A percentile compares a stretch with the other conserved stretches of the same genome.
Conservation (phyloP, 208 protist genomes). For the Lotmaria passim region DNA sequence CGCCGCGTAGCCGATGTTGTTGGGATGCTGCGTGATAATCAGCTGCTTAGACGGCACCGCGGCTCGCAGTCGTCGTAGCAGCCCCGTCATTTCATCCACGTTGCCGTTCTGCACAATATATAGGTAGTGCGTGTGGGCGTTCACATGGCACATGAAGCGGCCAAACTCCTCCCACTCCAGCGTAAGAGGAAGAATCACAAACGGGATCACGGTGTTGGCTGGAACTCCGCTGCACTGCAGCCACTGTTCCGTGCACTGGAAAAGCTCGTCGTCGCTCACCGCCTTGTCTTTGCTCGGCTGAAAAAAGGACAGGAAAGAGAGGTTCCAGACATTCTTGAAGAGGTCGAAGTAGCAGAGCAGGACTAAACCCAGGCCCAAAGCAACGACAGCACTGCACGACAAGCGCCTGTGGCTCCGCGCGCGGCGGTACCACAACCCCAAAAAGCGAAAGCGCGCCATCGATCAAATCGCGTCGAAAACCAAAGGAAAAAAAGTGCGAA, state of each 20-base stretch:
- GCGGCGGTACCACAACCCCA: neutral
- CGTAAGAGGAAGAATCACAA: constrained; percentile 15
- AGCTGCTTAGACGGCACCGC: constrained; percentile 12
- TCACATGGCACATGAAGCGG: constrained; percentile 29
- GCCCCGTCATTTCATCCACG: constrained; percentile 11
- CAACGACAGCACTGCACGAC: neutral
- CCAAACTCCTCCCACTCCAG: constrained; percentile 22
- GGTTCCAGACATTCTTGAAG: neutral
- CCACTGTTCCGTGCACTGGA: constrained; percentile 18
- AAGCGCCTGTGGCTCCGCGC: neutral
- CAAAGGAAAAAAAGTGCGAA: too few species aligned
- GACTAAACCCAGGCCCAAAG: neutral
- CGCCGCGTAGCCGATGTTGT: constrained; percentile 28
- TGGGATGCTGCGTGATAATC: constrained; percentile 5
- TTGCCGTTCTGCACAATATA: constrained; percentile 29
- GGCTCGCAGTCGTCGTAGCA: constrained; percentile 7
- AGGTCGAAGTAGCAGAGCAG: neutral
- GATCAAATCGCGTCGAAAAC: neutral
- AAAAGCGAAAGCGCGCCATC: constrained; percentile 13
- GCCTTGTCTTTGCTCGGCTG: neutral
- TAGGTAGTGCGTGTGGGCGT: constrained; percentile 17
- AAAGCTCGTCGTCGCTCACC: constrained; percentile 11
- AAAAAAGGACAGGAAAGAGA: neutral
- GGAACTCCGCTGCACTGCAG: constrained; percentile 18
- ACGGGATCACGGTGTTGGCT: constrained; percentile 16